A percentile compares a stretch with the other conserved stretches of the same genome.
phyloP scores from a whole-genome alignment of 257 asterid species.

The Avicennia marina region DNA sequence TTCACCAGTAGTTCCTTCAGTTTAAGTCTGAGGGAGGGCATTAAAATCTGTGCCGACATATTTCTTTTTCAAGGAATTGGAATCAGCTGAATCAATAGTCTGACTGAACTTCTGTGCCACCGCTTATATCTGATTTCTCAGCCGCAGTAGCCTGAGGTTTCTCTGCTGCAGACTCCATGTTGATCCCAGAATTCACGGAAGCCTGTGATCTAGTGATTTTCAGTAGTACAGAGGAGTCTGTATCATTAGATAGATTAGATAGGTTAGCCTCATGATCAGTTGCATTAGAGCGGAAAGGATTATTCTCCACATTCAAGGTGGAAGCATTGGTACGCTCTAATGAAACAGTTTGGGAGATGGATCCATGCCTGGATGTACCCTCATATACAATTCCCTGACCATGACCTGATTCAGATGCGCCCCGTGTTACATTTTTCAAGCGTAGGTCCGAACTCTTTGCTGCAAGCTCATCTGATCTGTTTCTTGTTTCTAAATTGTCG shows the following conservation, averaged over 20 bases:
- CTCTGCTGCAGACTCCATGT: constrained; percentile 11
- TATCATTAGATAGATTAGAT: constrained; percentile 12
- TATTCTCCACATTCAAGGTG: constrained; percentile 8
- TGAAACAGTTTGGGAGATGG: constrained; percentile 12
- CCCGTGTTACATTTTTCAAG: constrained; percentile 20
- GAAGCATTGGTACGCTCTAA: constrained; percentile 19
- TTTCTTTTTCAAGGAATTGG: constrained; percentile 37
- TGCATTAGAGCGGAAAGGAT: constrained; percentile 20
- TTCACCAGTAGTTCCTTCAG: constrained; percentile 35
- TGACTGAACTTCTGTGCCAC: constrained; percentile 23
- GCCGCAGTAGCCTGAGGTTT: constrained; percentile 12
- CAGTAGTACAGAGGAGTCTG: constrained; percentile 14
- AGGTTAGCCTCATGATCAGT: constrained; percentile 11
- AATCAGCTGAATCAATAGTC: constrained; percentile 43
- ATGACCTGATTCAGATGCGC: constrained; percentile 8
- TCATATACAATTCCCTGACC: constrained; percentile 11
- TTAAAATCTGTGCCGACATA: constrained; percentile 32
- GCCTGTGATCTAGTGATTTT: constrained; percentile 9
- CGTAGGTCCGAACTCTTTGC: constrained; percentile 12
- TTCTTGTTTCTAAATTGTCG: constrained; percentile 16
- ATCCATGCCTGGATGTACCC: constrained; percentile 15
- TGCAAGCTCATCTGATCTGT: constrained; percentile 16
- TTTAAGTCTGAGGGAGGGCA: constrained; percentile 39
- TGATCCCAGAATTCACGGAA: constrained; percentile 15
- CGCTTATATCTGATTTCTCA: constrained; percentile 19